Evolutionary conservation across 768 basidiomycete genomes (phyloP).

Genomic region (Bullera alba): DNA sequence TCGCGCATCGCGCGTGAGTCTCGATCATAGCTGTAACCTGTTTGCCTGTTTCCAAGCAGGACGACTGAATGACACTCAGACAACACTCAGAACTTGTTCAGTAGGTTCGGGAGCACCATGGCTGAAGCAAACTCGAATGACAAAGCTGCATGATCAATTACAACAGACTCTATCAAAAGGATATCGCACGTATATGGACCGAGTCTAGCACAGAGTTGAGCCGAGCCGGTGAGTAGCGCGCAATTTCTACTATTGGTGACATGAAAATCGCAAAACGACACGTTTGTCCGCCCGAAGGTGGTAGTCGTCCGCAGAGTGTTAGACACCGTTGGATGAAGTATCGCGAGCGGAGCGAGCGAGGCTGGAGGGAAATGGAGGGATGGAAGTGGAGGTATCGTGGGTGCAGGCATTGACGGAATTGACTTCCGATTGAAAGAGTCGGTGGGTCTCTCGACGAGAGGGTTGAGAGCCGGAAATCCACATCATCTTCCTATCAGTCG

Average conservation of each 20-base stretch:
- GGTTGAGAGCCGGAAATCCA: too few relatives aligned
- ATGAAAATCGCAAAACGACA: slow-evolving; percentile 94
- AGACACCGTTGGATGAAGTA: slow-evolving; percentile 58
- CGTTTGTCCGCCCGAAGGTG: too few relatives aligned
- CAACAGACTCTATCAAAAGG: background rate
- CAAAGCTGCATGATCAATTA: too few relatives aligned
- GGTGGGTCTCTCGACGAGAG: background rate
- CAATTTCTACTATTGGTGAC: slow-evolving; percentile 66
- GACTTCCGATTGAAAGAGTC: background rate
- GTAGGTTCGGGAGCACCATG: too few relatives aligned
- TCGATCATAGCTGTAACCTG: background rate
- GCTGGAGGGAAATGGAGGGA: slow-evolving; percentile 9
- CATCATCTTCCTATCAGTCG: too few relatives aligned
- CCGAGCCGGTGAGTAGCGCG: slow-evolving; percentile 46
- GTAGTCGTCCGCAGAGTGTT: slow-evolving; percentile 74
- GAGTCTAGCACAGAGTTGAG: slow-evolving; percentile 14
- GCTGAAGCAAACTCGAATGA: background rate
- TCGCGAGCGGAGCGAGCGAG: background rate
- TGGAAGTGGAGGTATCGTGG: background rate
- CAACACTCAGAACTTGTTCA: background rate
- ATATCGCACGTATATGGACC: slow-evolving; percentile 42
- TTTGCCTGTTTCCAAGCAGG: background rate
- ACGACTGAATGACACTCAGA: background rate
- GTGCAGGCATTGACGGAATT: too few relatives aligned
- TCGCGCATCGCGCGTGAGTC: too few relatives aligned